Conservation (phyloP, 192 early-diverging fungal genomes). For the Coemansia sp. region DNA sequence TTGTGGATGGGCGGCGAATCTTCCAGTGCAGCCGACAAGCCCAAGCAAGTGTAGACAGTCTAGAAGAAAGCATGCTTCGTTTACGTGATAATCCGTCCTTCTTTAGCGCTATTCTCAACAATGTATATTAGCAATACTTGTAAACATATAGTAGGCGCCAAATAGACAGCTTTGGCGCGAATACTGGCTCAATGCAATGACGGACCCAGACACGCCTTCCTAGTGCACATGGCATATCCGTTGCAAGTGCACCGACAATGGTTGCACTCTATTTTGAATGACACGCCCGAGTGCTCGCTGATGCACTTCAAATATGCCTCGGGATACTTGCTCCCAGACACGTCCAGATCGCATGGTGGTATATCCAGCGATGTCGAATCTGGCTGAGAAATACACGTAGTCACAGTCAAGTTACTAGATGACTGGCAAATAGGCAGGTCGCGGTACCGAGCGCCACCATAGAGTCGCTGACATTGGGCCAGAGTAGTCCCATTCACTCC, state of each 20-base stretch:
- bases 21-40: conserved; percentile 14
- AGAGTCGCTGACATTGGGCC: conserved; percentile 32
- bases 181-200: not conserved
- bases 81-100: not conserved
- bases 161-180: not conserved
- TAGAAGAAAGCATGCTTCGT: not conserved
- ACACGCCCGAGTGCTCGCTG: conserved; percentile 15
- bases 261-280: conserved; percentile 25
- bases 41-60: conserved; percentile 33
- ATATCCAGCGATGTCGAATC: conserved; percentile 1
- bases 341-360: conserved; percentile 8
- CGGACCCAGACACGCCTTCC: not conserved
- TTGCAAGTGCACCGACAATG: conserved; percentile 26
- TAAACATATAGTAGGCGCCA: not conserved
- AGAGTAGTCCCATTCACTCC: conserved; percentile 16
- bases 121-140: conserved; percentile 1
- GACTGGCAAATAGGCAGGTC: conserved; percentile 13
- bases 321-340: conserved; percentile 22
- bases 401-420: not conserved
- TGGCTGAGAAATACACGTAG: conserved; percentile 7
- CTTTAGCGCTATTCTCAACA: not conserved
- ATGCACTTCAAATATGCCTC: conserved; percentile 23
- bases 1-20: conserved; percentile 44
- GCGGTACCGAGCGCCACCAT: conserved; percentile 17
- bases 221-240: conserved; percentile 25